A percentile compares a stretch with the other conserved stretches of the same genome.
Conservation (phyloP, 306 rosid genomes). For the Trifolium dubium region DNA sequence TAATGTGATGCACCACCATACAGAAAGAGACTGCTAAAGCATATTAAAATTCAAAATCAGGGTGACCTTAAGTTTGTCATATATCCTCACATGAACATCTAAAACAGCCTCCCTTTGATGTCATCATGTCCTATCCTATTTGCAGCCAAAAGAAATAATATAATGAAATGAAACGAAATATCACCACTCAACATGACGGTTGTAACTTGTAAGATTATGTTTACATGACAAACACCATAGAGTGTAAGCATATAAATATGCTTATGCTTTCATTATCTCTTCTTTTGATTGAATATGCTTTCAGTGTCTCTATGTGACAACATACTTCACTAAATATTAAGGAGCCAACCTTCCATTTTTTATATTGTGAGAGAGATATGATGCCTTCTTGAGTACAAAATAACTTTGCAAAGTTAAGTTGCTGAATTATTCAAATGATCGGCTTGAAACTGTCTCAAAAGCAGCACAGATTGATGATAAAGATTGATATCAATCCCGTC, state of each 20-base stretch:
- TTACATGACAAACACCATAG: neutral
- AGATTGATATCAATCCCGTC: conserved; percentile 92
- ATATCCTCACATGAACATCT: conserved; percentile 43
- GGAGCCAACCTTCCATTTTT: conserved; percentile 32
- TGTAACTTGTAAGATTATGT: conserved; percentile 26
- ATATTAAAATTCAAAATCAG: conserved; percentile 22
- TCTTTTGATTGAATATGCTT: neutral
- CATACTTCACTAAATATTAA: conserved; percentile 12
- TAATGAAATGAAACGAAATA: conserved; percentile 25
- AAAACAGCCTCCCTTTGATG: conserved; percentile 28
- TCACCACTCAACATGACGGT: conserved; percentile 13
- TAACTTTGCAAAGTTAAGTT: conserved; percentile 36
- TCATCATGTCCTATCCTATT: conserved; percentile 32
- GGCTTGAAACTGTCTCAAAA: conserved; percentile 73
- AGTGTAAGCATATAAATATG: neutral
- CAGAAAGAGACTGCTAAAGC: conserved; percentile 13
- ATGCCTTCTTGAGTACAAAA: conserved; percentile 6
- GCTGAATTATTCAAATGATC: conserved; percentile 53
- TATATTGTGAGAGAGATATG: conserved; percentile 11
- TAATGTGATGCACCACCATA: conserved; percentile 11
- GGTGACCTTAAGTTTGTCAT: conserved; percentile 39
- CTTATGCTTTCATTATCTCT: no score
- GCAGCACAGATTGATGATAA: conserved; percentile 75
- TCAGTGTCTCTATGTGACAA: conserved; percentile 12
- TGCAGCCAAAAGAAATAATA: conserved; percentile 32